Percentiles rank a stretch among this genome's conserved stretches.
Conservation (phyloP, 75 land plant species). For the Isoetes taiwanensis region DNA sequence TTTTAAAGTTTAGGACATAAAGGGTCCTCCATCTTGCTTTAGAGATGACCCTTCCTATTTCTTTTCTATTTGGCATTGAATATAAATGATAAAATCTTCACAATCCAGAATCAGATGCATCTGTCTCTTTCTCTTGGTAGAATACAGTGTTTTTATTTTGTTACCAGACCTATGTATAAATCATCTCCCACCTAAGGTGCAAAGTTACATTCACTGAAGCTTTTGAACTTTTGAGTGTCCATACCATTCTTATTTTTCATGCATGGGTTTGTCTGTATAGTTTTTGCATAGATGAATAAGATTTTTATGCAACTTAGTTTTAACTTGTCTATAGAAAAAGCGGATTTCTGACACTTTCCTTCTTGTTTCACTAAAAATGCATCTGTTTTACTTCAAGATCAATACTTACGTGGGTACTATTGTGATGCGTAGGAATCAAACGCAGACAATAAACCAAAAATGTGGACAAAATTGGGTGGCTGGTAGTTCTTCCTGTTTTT, state of each 20-base stretch:
- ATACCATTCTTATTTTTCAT: neutral
- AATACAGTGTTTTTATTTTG: too few species aligned
- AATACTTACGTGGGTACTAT: constrained; percentile 48
- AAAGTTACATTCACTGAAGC: neutral
- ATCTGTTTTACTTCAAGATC: constrained; percentile 31
- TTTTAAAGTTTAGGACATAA: too few species aligned
- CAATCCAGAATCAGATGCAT: neutral
- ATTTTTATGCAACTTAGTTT: too few species aligned
- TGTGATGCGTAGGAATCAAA: constrained; percentile 53
- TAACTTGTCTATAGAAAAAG: too few species aligned
- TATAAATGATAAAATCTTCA: neutral
- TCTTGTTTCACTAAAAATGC: too few species aligned
- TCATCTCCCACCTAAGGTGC: too few species aligned
- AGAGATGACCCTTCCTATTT: constrained; percentile 16
- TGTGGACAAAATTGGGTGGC: constrained; percentile 86
- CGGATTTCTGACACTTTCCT: too few species aligned
- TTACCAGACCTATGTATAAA: too few species aligned
- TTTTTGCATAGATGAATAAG: too few species aligned
- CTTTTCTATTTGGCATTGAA: neutral
- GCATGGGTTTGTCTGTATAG: neutral
- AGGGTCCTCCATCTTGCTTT: too few species aligned
- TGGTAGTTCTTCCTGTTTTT: constrained; percentile 37
- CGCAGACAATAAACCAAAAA: constrained; percentile 34
- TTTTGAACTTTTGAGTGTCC: neutral
- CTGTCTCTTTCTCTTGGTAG: too few species aligned